Percentiles rank a stretch among this genome's conserved stretches.
phyloP scores from a whole-genome alignment of 2,329 filamentous ascomycete species.

The Apiospora arundinis region DNA sequence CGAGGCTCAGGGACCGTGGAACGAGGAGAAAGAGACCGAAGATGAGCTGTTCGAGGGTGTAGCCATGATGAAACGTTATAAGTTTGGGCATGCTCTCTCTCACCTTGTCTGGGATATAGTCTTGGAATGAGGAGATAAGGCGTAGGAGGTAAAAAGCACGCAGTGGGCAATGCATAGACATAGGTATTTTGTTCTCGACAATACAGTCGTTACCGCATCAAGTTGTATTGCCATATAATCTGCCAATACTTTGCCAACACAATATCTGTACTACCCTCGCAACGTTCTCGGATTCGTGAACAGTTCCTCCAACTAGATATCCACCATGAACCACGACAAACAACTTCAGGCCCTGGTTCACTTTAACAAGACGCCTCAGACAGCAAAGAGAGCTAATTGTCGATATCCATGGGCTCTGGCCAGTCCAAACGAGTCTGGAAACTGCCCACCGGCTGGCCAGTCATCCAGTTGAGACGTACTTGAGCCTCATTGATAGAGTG shows the following conservation, averaged over 20 bases:
- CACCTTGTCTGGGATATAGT: no score
- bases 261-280: no score
- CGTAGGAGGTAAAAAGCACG: neutral
- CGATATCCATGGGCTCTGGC: neutral
- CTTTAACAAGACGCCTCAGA: neutral
- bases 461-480: neutral
- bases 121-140: no score
- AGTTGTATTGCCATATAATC: neutral
- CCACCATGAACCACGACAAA: neutral
- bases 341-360: neutral
- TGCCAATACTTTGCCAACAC: neutral
- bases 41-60: no score
- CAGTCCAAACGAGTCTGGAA: neutral
- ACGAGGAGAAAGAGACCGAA: no score
- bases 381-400: neutral
- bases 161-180: neutral
- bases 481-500: neutral
- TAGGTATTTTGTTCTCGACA: neutral
- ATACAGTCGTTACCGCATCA: neutral
- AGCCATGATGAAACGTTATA: neutral
- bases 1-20: no score
- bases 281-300: no score
- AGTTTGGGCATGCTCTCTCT: no score
- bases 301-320: neutral
- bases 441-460: neutral